Conservation (phyloP, 2,329 filamentous ascomycete genomes). For the Alternaria arborescens region DNA sequence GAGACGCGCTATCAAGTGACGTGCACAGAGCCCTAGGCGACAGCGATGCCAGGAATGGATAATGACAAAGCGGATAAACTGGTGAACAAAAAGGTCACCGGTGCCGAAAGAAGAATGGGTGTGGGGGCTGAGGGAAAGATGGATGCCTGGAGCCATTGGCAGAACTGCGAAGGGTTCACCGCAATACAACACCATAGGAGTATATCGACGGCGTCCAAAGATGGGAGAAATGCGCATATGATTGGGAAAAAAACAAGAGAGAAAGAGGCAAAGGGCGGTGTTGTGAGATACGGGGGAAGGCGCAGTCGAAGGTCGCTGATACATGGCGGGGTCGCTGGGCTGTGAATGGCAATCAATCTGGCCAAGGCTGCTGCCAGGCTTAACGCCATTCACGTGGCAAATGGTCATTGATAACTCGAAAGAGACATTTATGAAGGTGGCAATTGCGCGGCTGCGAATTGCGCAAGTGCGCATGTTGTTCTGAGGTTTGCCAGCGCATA, state of each 20-base stretch:
- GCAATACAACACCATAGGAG: slow-evolving; percentile 2
- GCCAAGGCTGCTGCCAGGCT: slow-evolving; percentile 17
- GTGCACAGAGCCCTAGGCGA: slow-evolving; percentile 31
- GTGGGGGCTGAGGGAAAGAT: slow-evolving; percentile 32
- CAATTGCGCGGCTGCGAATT: slow-evolving; percentile 1
- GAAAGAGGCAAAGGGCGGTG: slow-evolving; percentile 21
- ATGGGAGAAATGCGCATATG: background rate
- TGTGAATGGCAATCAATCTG: background rate
- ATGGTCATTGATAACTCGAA: background rate
- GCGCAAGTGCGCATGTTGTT: slow-evolving; percentile 25
- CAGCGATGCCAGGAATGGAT: slow-evolving; percentile 13
- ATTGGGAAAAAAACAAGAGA: slow-evolving; percentile 1
- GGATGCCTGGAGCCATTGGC: slow-evolving; percentile 22
- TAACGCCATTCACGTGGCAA: slow-evolving; percentile 15
- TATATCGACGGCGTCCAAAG: slow-evolving; percentile 8
- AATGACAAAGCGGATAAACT: slow-evolving; percentile 12
- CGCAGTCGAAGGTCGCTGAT: slow-evolving; percentile 17
- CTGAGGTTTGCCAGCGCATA: slow-evolving; percentile 9
- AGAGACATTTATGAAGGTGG: background rate
- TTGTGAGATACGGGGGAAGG: slow-evolving; percentile 9
- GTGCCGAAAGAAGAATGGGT: slow-evolving; percentile 26
- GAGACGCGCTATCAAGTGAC: slow-evolving; percentile 28
- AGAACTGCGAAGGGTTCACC: slow-evolving; percentile 6
- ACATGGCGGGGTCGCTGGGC: slow-evolving; percentile 18
- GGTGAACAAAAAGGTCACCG: slow-evolving; percentile 38